Base-by-base conservation (phyloP, 257 asterid species). In the Fraxinus americana region DNA sequence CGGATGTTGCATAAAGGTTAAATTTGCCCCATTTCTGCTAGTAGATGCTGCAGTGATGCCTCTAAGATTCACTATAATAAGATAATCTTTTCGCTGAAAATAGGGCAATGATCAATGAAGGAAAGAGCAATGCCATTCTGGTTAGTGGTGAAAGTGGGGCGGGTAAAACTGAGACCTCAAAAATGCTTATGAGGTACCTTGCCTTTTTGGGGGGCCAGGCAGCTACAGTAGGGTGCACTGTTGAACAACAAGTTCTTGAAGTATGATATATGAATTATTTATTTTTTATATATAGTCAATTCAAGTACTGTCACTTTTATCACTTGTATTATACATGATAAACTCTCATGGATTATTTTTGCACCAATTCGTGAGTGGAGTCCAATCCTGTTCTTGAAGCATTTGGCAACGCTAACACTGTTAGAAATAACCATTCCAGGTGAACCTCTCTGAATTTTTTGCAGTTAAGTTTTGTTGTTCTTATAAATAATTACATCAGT, bases 111-210 rank as follows among this genome's bases (percentile, higher is more conserved):
- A 61, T 94, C 82, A 81, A 88, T 83, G 96, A 94, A 88, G 85
- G 87, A 41, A 94, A 91, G 90, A 91, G 98, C 89, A 94, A 94
- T 87, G 92, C 99, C 80, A 94, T 94, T 82, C 96, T 94, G 81
- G 99, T 94, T 69, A 94, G 99, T 75, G 98, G 99, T 71, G 99
- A 94, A 88, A 94, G 99, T 89, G 99, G 99, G 81, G 99, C 99
- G 9, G 99, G 99, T 77, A 94, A 94, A 88, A 94, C 99, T 25
- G 99, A 94, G 93, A 94, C 99, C 65, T 92, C 99, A 27, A 94
- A 94, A 85, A 92, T 94, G 99, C 97, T 94, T 85, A 94, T 94
- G 99, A 90, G 83, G 48, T 94, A 94, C 88, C 94, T 94, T 72
- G 99, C 99, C 72, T 94, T 81, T 83, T 81, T 94, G 89, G 99